phyloP scores from a whole-genome alignment of 2,329 filamentous ascomycete genomes.

The Diaporthe ilicicola region DNA sequence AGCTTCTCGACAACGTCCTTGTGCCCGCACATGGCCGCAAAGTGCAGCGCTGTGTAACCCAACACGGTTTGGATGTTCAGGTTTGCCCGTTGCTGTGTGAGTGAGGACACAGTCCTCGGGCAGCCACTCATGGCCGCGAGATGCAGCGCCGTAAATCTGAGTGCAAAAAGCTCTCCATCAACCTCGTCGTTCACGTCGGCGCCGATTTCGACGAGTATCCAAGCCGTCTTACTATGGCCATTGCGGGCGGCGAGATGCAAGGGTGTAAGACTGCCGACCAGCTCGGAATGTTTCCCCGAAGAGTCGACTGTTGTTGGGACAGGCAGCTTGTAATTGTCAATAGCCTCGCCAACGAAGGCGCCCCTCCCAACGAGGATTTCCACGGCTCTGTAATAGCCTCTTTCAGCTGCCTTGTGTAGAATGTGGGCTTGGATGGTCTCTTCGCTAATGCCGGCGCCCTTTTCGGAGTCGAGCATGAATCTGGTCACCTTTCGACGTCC shows the following conservation, averaged over 20 bases:
- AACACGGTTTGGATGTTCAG: background rate
- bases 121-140: background rate
- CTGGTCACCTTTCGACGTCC: background rate
- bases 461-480: background rate
- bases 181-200: background rate
- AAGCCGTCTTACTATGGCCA: background rate
- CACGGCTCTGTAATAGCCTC: background rate
- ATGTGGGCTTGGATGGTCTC: background rate
- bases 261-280: background rate
- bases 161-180: background rate
- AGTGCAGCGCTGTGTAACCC: background rate
- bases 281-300: background rate
- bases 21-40: constrained; percentile 1
- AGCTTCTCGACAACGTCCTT: constrained; percentile 1
- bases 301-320: background rate
- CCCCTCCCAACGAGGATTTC: background rate
- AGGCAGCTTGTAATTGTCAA: background rate
- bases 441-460: background rate
- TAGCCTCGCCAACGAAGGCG: background rate
- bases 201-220: background rate
- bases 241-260: constrained; percentile 8
- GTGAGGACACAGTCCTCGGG: background rate
- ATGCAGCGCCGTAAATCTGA: background rate
- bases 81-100: background rate
- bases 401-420: background rate